Conservation (phyloP, 805 yeast genomes). For the Wickerhamomyces ciferrii region DNA sequence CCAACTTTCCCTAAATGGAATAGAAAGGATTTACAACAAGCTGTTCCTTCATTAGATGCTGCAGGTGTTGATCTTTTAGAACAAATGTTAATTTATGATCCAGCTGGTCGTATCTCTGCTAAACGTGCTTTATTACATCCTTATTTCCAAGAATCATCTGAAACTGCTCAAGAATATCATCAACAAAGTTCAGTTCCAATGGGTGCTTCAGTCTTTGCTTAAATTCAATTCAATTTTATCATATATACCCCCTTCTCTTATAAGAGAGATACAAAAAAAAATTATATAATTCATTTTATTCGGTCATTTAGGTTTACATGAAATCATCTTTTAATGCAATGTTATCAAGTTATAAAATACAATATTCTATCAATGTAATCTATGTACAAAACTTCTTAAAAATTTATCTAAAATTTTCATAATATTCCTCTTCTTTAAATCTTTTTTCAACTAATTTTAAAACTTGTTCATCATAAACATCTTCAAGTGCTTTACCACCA, state of each 20-base stretch:
- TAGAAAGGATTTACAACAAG: slow-evolving; percentile 61
- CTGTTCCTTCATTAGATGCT: slow-evolving; percentile 74
- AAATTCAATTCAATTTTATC: not conserved
- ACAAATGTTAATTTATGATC: slow-evolving; percentile 82
- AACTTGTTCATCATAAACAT: slow-evolving; percentile 60
- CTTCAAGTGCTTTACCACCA: slow-evolving; percentile 58
- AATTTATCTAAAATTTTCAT: slow-evolving; percentile 45
- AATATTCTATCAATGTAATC: too few species aligned
- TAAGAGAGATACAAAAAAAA: too few species aligned
- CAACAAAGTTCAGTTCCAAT: slow-evolving; percentile 23
- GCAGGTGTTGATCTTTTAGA: slow-evolving; percentile 82
- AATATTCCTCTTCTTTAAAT: slow-evolving; percentile 71
- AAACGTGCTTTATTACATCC: slow-evolving; percentile 89
- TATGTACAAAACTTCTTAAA: too few species aligned
- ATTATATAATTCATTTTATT: too few species aligned
- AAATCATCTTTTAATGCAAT: too few species aligned
- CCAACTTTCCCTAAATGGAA: slow-evolving; percentile 91
- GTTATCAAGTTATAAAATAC: too few species aligned
- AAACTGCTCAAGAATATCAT: slow-evolving; percentile 19
- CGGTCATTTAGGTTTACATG: too few species aligned
- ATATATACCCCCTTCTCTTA: too few species aligned
- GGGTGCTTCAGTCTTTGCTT: slow-evolving; percentile 24
- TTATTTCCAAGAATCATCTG: slow-evolving; percentile 64
- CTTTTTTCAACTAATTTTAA: slow-evolving; percentile 54
- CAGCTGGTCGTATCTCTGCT: slow-evolving; percentile 90